These are phyloP conservation scores for Marasmius oreades DNA, from an alignment of 1,284 basidiomycete genomes.

Conservation along the genomic window DNA sequence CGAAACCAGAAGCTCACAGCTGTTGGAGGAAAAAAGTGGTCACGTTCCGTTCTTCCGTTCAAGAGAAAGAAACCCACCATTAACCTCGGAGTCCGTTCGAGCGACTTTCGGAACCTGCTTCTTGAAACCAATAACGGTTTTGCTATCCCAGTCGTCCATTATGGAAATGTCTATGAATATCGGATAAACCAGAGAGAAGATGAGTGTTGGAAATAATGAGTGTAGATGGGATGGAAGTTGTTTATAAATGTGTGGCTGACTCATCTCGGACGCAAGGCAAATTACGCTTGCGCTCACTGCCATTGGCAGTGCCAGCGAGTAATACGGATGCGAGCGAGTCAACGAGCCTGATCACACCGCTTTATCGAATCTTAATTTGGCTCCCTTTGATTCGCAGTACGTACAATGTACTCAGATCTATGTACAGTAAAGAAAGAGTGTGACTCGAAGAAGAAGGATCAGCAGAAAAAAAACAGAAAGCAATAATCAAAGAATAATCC, in stretches of 20 bases:
- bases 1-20: constrained; percentile 41
- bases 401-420: background rate
- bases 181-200: background rate
- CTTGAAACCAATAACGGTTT: constrained; percentile 76
- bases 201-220: background rate
- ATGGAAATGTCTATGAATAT: constrained; percentile 16
- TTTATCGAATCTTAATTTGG: background rate
- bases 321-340: background rate
- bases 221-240: background rate
- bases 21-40: constrained; percentile 22
- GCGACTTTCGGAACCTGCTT: constrained; percentile 67
- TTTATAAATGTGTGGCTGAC: background rate
- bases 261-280: background rate
- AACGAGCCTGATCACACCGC: too few relatives aligned
- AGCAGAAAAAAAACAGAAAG: background rate
- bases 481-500: background rate
- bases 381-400: background rate
- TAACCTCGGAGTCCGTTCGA: constrained; percentile 65
- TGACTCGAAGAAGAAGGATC: background rate
- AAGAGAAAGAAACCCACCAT: constrained; percentile 47
- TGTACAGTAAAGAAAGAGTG: background rate
- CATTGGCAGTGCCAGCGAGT: background rate
- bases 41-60: constrained; percentile 7
- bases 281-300: background rate
- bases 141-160: constrained; percentile 72